Base-by-base conservation (phyloP, 768 basidiomycete genomes). In the Tricholoma saponaceum region DNA sequence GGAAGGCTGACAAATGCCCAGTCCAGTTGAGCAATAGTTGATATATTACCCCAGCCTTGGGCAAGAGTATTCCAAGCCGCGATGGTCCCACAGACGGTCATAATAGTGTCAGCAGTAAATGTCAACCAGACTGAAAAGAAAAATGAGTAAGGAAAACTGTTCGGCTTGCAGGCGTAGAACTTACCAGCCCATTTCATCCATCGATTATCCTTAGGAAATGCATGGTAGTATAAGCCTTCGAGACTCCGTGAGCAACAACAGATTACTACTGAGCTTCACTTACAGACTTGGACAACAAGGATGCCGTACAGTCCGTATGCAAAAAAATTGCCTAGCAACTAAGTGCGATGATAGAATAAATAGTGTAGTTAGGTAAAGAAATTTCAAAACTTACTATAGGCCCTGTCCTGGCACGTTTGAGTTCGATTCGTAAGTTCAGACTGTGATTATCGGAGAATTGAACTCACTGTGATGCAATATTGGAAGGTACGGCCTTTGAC, bases 41-140 rank as follows among this genome's bases (percentile, higher is more conserved):
- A 43, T 20, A 64, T 35, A 49, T 66, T 61, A n/a, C 64, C 57
- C 69, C 69, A 63, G 23, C 52, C 52, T 14, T 18, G 25, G 13
- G 39, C 62, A 39, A 69, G 50, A 54, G 58, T 57, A 44, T 46
- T 56, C 61, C 64, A 66, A 14, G 63, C 63, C 10, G 60, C 55
- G 22, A 68, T 46, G 5, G 66, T 66, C 14, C 61, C 61, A 23
- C 66, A 58, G 3, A 61, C 61, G 2, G 69, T 66, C 43, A 64
- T 60, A 6, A 64, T 3, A 5, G 56, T 56, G 49, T 66, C 65
- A 41, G 60, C 47, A 9, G 57, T 16, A 39, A 66, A 62, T 6
- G 62, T 53, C 26, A 43, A 33, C 44, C 52, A 57, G 16, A 66
- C 65, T 64, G 12, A 5, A 14, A 44, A n/a, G 35, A 18, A 28